phyloP scores from a whole-genome alignment of 1,284 basidiomycete genomes.

The Sphagnurus paluster region DNA sequence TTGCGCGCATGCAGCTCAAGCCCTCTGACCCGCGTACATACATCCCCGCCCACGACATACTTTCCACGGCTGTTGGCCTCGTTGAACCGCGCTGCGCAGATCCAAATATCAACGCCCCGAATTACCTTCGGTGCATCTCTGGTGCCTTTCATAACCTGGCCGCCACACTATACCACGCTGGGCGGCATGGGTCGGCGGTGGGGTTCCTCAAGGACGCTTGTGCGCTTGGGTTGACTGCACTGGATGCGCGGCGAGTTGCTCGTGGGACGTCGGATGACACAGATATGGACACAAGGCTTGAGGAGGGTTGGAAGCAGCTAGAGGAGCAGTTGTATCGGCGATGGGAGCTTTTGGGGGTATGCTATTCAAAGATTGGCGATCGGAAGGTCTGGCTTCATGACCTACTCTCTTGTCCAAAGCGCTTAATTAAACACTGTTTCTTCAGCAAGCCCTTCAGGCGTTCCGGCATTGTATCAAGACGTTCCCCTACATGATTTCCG shows the following conservation, averaged over 20 bases:
- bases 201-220: slow-evolving; percentile 67
- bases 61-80: slow-evolving; percentile 43
- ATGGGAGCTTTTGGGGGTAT: slow-evolving; percentile 80
- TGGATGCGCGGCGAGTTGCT: slow-evolving; percentile 28
- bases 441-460: slow-evolving; percentile 59
- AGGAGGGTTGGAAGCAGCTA: slow-evolving; percentile 58
- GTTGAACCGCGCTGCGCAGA: slow-evolving; percentile 33
- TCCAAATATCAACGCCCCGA: slow-evolving; percentile 37
- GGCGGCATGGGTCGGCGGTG: slow-evolving; percentile 57
- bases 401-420: background rate
- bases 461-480: slow-evolving; percentile 52
- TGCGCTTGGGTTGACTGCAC: slow-evolving; percentile 47
- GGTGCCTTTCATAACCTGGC: slow-evolving; percentile 68
- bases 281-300: slow-evolving; percentile 34
- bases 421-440: slow-evolving; percentile 5
- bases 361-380: slow-evolving; percentile 72
- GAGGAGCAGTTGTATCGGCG: slow-evolving; percentile 65
- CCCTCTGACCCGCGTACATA: slow-evolving; percentile 53
- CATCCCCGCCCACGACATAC: slow-evolving; percentile 43
- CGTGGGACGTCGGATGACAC: slow-evolving; percentile 12
- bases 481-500: slow-evolving; percentile 50
- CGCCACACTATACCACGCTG: slow-evolving; percentile 61
- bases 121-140: slow-evolving; percentile 64
- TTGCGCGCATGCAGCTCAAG: slow-evolving; percentile 51
- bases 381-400: slow-evolving; percentile 49